Evolutionary conservation across 805 yeast genomes (phyloP).

Genomic region (Wickerhamiella galacta): DNA sequence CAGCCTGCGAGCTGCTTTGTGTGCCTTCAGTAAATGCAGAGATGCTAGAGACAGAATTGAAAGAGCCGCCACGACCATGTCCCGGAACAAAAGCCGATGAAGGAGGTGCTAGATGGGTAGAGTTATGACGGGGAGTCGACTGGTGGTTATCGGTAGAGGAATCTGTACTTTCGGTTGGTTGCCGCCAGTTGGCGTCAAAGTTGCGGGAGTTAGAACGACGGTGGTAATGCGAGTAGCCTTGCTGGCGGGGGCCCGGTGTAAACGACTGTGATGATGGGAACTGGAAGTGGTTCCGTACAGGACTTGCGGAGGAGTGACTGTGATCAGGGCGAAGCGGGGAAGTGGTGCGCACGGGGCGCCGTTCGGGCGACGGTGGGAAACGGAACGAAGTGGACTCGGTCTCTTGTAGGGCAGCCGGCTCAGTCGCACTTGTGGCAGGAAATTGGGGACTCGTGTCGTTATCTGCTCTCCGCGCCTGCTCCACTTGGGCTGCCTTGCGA

Average conservation of each 20-base stretch:
- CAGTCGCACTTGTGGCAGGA: too few relatives aligned
- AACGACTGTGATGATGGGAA: slow-evolving; percentile 10
- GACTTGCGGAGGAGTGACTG: slow-evolving; percentile 1
- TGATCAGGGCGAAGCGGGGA: too few relatives aligned
- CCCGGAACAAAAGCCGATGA: slow-evolving; percentile 45
- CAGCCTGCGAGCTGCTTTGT: slow-evolving; percentile 12
- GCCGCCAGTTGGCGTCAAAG: slow-evolving; percentile 17
- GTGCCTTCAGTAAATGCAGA: slow-evolving; percentile 8
- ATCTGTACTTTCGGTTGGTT: slow-evolving; percentile 4
- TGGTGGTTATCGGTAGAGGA: not conserved
- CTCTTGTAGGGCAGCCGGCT: not conserved
- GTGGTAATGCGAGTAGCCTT: slow-evolving; percentile 32
- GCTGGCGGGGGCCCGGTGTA: slow-evolving; percentile 12
- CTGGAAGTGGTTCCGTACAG: slow-evolving; percentile 7
- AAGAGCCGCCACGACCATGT: slow-evolving; percentile 59
- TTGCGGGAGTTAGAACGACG: slow-evolving; percentile 25
- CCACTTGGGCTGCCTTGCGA: slow-evolving; percentile 66
- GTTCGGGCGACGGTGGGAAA: slow-evolving; percentile 15
- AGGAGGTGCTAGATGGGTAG: slow-evolving; percentile 1
- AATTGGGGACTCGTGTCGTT: too few relatives aligned
- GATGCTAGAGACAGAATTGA: slow-evolving; percentile 34
- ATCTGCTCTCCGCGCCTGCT: slow-evolving; percentile 1
- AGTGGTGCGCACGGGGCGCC: not conserved
- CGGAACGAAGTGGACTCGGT: slow-evolving; percentile 7
- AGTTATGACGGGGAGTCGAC: slow-evolving; percentile 1